phyloP scores from a whole-genome alignment of 768 basidiomycete genomes.

The Fomitopsis pulvina region DNA sequence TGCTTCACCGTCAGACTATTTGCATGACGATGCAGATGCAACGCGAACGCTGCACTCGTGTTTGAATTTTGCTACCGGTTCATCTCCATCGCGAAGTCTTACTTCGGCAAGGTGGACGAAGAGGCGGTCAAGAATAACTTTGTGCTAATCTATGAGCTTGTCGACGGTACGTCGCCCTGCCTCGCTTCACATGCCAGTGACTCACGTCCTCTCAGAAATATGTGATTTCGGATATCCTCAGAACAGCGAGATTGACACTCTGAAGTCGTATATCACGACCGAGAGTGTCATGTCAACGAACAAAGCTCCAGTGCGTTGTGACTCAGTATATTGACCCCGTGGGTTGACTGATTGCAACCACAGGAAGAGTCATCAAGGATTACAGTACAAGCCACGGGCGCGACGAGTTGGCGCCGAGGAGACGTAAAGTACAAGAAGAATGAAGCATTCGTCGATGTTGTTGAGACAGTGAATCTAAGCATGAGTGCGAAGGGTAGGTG shows the following conservation, averaged over 20 bases:
- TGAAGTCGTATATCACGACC: constrained; percentile 97
- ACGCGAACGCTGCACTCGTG: constrained; percentile 94
- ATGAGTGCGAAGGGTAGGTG: constrained; percentile 97
- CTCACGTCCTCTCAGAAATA: constrained; percentile 55
- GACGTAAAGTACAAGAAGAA: constrained; percentile 99
- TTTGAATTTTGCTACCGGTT: constrained; percentile 98
- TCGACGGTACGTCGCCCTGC: constrained; percentile 64
- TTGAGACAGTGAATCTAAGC: constrained; percentile 91
- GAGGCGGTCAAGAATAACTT: constrained; percentile 99
- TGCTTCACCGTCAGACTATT: background rate
- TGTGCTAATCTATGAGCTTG: constrained; percentile 94
- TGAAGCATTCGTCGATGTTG: constrained; percentile 99
- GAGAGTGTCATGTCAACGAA: constrained; percentile 87
- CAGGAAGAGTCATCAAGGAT: constrained; percentile 98
- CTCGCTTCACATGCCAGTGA: background rate
- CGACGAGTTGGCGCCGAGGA: constrained; percentile 89
- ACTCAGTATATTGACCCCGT: background rate
- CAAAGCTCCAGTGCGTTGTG: constrained; percentile 64
- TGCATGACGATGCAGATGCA: constrained; percentile 49
- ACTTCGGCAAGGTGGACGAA: constrained; percentile 98
- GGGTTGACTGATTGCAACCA: background rate
- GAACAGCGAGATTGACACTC: constrained; percentile 95
- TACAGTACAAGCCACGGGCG: constrained; percentile 93
- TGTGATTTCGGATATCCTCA: constrained; percentile 99
- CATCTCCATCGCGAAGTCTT: constrained; percentile 88